Percentiles rank a stretch among this genome's conserved stretches.
These are phyloP conservation scores for Arachis hypogaea DNA, from an alignment of 306 rosid genomes.

Conservation along the genomic window DNA sequence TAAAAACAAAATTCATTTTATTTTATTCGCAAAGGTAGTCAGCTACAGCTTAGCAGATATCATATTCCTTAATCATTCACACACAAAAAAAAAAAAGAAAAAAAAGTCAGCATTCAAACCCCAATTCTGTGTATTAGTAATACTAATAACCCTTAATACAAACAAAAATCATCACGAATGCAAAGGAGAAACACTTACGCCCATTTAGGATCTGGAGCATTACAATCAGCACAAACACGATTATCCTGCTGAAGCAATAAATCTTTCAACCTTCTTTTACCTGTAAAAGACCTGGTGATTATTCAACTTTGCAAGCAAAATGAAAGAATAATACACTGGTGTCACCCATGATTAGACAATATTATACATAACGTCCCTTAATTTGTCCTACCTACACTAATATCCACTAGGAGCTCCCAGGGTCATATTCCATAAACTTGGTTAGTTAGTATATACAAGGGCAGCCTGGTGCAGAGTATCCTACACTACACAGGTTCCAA, in stretches of 20 bases:
- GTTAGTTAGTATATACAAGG: too few relatives aligned
- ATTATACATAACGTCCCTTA: too few relatives aligned
- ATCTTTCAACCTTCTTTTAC: slow-evolving; percentile 77
- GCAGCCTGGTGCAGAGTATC: too few relatives aligned
- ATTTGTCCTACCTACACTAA: too few relatives aligned
- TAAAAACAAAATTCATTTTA: background rate
- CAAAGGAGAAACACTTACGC: slow-evolving; percentile 67
- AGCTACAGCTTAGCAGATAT: slow-evolving; percentile 31
- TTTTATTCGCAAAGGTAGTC: slow-evolving; percentile 22
- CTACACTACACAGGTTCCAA: too few relatives aligned
- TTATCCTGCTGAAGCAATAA: slow-evolving; percentile 76
- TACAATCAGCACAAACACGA: slow-evolving; percentile 89
- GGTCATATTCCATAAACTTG: too few relatives aligned
- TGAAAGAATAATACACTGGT: slow-evolving; percentile 8
- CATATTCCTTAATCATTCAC: slow-evolving; percentile 32
- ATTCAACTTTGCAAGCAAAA: slow-evolving; percentile 41
- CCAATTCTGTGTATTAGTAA: slow-evolving; percentile 22
- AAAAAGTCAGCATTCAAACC: background rate
- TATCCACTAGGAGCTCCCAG: too few relatives aligned
- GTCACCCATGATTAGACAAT: background rate
- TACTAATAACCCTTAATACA: slow-evolving; percentile 28
- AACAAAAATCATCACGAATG: background rate
- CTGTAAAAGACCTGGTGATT: slow-evolving; percentile 54
- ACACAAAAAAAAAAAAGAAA: background rate
- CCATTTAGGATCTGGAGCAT: slow-evolving; percentile 96